These are phyloP conservation scores for Coniochaeta ligniaria DNA, from an alignment of 2,329 filamentous ascomycete genomes.

Conservation along the genomic window DNA sequence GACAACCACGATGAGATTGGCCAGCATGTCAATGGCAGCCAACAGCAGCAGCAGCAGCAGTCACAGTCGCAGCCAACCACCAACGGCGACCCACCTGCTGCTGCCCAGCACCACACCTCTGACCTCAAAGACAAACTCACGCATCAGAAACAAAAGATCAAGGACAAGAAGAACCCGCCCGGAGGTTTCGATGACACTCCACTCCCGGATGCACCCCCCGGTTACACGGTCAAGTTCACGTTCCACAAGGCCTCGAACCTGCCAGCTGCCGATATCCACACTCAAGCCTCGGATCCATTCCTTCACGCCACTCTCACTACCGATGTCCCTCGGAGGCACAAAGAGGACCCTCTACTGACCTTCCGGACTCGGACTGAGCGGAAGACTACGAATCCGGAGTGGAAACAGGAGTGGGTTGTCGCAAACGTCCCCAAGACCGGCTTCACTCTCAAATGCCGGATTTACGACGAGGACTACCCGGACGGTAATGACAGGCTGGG, in stretches of 20 bases:
- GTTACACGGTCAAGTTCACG: constrained; percentile 79
- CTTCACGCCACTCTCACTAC: constrained; percentile 69
- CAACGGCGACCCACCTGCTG: background rate
- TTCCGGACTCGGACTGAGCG: constrained; percentile 73
- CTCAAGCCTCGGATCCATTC: constrained; percentile 77
- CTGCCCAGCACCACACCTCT: background rate
- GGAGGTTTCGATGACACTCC: constrained; percentile 79
- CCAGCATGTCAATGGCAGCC: background rate
- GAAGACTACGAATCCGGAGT: constrained; percentile 64
- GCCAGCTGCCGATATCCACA: constrained; percentile 72
- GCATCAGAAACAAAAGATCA: constrained; percentile 26
- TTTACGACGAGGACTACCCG: constrained; percentile 85
- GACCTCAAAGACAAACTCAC: constrained; percentile 13
- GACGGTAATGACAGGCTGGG: constrained; percentile 85
- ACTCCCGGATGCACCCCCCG: constrained; percentile 64
- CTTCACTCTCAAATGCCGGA: constrained; percentile 74
- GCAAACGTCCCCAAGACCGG: constrained; percentile 77
- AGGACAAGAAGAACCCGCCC: constrained; percentile 44
- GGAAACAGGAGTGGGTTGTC: constrained; percentile 83
- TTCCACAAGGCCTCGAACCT: constrained; percentile 78
- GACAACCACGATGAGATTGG: background rate
- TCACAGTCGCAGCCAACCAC: background rate
- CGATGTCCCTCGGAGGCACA: constrained; percentile 66
- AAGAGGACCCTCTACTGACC: constrained; percentile 71
- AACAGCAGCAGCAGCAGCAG: background rate